Evolutionary conservation across 306 rosid genomes (phyloP), one percentile per base, ranked within the genome.

Genomic region (Quercus berberidifolia): DNA sequence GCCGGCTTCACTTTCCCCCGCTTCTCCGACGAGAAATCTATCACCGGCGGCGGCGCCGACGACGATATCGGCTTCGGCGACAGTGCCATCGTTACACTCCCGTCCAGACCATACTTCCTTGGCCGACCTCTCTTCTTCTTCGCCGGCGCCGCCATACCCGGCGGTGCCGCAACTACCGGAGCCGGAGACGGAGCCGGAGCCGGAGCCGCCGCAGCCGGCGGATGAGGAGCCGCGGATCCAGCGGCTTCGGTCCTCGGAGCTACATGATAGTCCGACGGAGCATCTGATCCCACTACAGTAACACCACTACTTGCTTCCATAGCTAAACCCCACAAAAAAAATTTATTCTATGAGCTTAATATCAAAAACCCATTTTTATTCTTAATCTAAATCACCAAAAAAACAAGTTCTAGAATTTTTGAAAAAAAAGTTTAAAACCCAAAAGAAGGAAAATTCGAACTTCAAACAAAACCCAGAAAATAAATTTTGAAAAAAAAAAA

Each of bases 121-220:
- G 99, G 99, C 43, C 99, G 83, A 13, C 99, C 99, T 35, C 99
- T 88, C 86, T 95, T 95, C 89, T 95, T 95, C 90, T 93, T 95
- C 78, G 20, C 90, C 74, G 91, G 88, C 38, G 74, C 73, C 26
- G n/a, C 20, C 41, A 64, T 52, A 31, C 87, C 77, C 65, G 86
- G 35, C 4, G 71, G 83, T 15, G 88, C 81, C 73, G 82, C 68
- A 76, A 62, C 73, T 5, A 21, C 83, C 41, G 69, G 80, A 7
- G 71, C 72, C 5, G 33, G 7, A 41, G 9, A 0, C 38, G 38
- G 5, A 30, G 4, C 31, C 69, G 76, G 93, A 92, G 89, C 96
- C 96, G 31, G 6, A 38, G 9, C 51, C 52, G 52, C 17, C 0
- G 54, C 75, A 64, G 74, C 73, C 74, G 85, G 74, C 26, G 84